Base-by-base conservation (phyloP, 768 basidiomycete species). In the Lactarius sp. region DNA sequence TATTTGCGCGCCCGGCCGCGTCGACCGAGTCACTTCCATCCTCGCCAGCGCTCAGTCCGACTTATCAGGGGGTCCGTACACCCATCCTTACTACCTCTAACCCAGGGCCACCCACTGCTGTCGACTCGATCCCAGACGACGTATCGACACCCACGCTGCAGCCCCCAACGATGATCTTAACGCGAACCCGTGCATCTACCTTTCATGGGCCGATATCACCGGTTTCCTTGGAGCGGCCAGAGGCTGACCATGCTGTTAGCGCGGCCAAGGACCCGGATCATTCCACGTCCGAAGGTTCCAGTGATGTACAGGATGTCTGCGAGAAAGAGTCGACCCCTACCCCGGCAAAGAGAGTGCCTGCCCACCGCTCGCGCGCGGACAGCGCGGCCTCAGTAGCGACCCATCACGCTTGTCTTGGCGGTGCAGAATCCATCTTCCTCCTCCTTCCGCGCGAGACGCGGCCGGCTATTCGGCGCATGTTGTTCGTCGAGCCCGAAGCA, bases 341-440 rank as follows among this genome's bases (percentile, higher is more conserved):
- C 18, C 56, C 61, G 2, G 51, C 20, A 39, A 52, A 36, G 36
- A 51, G 33, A 18, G 20, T 13, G 9, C 10, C 52, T 5, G 41
- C 46, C 12, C 5, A 56, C 18, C 72, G 75, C 27, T 41, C 66
- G 2, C 74, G 75, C 56, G 72, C 72, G 47, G 73, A 73, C 68
- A 73, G 72, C 67, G 37, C 66, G 22, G 70, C 74, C n/a, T 73
- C 72, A 51, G 81, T 85, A 56, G 75, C 82, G 49, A 92, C 92
- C 1, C 89, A 84, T 79, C 83, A 84, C 68, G 72, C 77, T 56
- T 84, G 82, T 27, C 82, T 60, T 1, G 59, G 82, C 59, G 88
- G 90, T 20, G 86, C 92, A 33, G 96, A 98, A 73, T 94, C 93
- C 8, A 97, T 99, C 71, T 98, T 99, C 81, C 86, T 96, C 20